Evolutionary conservation across 1,139 yeast species (phyloP), one percentile per base, ranked within the genome.

Genomic region (Blastobotrys capitulatus): DNA sequence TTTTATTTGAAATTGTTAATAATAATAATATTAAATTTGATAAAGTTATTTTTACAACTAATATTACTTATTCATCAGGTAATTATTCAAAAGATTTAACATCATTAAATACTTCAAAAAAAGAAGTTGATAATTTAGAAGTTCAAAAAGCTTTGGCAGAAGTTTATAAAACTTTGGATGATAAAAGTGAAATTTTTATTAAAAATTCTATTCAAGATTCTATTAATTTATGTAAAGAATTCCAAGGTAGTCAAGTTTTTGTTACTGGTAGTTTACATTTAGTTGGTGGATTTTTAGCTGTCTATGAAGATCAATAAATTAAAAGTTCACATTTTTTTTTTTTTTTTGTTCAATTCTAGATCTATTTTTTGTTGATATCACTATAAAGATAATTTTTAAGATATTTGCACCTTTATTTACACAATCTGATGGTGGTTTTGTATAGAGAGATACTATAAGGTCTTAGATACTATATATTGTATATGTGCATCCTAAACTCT

Each of bases 261-360:
- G 97, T 89, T 0, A 86, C 95, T 54, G 99, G 99, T 1, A 90
- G 97, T 22, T 72, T 94, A 55, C 96, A 90, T 66, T 72, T 94
- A 49, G 96, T 92, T 10, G 98, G 99, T 18, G 98, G 98, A 0
- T 78, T 92, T 52, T 71, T 92, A 46, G 92, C 89, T 2, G 97
- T 90, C 6, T 72, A 87, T 22, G 54, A 51, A 26, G 50, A 47
- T 13, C 38, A 40, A 16, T 8, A 34, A n/a, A n/a, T n/a, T n/a
- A n/a, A n/a, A n/a, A n/a, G n/a, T n/a, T n/a, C 20, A 6, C 38
- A 34, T 18, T 18, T 34, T 18, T 15, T 34, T 34, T 18, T 34
- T 34, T 8, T 34, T 15, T 15, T 6, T 26, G 10, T 26, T 26
- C n/a, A n/a, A n/a, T n/a, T n/a, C n/a, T n/a, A n/a, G n/a, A n/a